A percentile compares a stretch with the other conserved stretches of the same genome.
Evolutionary conservation across 495 filamentous ascomycete genomes (phyloP).

Genomic region (Neurospora sp.): DNA sequence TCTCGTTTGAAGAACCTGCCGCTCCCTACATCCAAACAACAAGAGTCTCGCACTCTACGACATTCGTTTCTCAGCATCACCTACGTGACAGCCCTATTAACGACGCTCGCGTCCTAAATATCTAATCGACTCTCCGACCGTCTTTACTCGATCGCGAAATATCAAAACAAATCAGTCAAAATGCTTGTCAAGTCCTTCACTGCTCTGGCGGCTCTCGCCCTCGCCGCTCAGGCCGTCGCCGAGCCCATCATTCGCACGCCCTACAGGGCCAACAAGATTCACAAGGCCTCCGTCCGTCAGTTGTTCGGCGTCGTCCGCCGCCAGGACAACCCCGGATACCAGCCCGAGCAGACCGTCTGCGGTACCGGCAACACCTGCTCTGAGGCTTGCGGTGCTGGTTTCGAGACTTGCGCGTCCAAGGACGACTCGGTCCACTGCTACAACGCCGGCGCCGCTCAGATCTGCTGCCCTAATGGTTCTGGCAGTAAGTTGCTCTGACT

Average conservation of each 20-base stretch:
- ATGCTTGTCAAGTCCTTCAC: slow-evolving; percentile 32
- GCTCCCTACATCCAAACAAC: slow-evolving; percentile 11
- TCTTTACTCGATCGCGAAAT: neutral
- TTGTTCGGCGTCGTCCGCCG: slow-evolving; percentile 33
- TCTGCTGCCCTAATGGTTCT: slow-evolving; percentile 33
- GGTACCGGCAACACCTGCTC: slow-evolving; percentile 31
- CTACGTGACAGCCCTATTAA: slow-evolving; percentile 1
- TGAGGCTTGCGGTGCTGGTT: slow-evolving; percentile 39
- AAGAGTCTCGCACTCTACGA: slow-evolving; percentile 22
- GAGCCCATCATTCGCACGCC: slow-evolving; percentile 24
- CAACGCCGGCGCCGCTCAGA: slow-evolving; percentile 30
- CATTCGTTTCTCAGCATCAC: slow-evolving; percentile 22
- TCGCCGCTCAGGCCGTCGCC: slow-evolving; percentile 28
- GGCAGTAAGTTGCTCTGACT: slow-evolving; percentile 29
- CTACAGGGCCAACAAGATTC: slow-evolving; percentile 27
- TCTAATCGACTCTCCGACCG: neutral
- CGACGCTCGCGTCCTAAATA: neutral
- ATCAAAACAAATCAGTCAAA: slow-evolving; percentile 7
- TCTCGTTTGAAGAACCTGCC: slow-evolving; percentile 13
- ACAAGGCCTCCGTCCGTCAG: slow-evolving; percentile 29
- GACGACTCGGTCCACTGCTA: slow-evolving; percentile 35
- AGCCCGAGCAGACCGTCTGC: slow-evolving; percentile 31
- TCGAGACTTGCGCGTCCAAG: slow-evolving; percentile 28
- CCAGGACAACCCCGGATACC: slow-evolving; percentile 26
- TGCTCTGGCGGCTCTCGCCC: slow-evolving; percentile 29